A percentile compares a stretch with the other conserved stretches of the same genome.
Conservation (phyloP, 208 protist species). For the Phytomonas francai region DNA sequence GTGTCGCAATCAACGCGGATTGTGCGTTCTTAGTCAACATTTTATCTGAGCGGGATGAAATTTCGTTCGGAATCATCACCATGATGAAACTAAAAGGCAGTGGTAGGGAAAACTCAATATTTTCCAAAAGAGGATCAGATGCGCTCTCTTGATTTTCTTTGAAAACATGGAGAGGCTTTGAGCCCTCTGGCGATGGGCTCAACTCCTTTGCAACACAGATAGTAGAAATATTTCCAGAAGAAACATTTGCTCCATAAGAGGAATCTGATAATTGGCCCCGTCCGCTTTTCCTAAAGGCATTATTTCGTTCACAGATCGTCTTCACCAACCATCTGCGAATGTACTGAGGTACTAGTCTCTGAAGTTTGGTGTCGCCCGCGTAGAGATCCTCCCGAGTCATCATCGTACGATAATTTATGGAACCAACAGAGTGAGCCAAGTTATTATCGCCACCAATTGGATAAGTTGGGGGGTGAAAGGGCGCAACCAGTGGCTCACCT, state of each 20-base stretch:
- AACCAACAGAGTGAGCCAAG: neutral
- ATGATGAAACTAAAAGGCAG: conserved; percentile 8
- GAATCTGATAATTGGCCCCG: neutral
- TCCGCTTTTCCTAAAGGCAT: neutral
- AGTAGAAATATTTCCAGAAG: neutral
- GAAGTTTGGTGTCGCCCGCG: neutral
- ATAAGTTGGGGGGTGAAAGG: neutral
- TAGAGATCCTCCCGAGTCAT: neutral
- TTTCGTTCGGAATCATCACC: conserved; percentile 4
- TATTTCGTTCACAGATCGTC: neutral
- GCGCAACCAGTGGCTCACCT: neutral
- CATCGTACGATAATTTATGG: neutral
- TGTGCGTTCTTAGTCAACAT: conserved; percentile 4
- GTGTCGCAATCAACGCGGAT: neutral
- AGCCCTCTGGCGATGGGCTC: neutral
- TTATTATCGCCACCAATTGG: neutral
- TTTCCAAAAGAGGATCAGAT: neutral
- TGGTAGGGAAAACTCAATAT: neutral
- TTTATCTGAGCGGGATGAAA: neutral
- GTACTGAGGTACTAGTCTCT: neutral
- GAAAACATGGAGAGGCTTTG: neutral
- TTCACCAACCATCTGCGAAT: neutral
- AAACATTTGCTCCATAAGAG: neutral
- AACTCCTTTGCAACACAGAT: neutral
- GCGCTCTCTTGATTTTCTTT: neutral